phyloP scores from a whole-genome alignment of 2,329 filamentous ascomycete genomes.

The Venturia effusa region DNA sequence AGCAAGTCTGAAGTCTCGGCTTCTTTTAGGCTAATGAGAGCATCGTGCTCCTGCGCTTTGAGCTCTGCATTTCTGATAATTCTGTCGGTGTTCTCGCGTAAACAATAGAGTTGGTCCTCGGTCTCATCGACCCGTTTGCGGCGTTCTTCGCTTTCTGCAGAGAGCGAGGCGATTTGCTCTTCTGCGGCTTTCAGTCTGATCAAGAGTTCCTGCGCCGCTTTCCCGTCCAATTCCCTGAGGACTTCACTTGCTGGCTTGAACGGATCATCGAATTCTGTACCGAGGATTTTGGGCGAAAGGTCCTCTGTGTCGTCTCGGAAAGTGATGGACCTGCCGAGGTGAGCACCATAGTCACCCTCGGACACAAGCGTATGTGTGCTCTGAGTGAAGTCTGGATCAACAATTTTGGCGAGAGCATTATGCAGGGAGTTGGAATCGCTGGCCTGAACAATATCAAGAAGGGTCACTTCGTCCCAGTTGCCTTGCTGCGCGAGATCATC shows the following conservation, averaged over 20 bases:
- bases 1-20: neutral
- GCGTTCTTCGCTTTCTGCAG: neutral
- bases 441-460: neutral
- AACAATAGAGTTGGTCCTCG: neutral
- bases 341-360: neutral
- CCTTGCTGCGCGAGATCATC: neutral
- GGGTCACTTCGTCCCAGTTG: neutral
- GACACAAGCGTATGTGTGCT: neutral
- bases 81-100: neutral
- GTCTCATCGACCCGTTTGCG: neutral
- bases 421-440: neutral
- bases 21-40: neutral
- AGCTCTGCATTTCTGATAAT: neutral
- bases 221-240: neutral
- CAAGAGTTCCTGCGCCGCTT: neutral
- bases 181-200: neutral
- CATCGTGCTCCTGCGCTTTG: neutral
- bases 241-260: neutral
- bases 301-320: neutral
- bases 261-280: neutral
- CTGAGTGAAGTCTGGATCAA: neutral
- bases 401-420: neutral
- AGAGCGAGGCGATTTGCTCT: neutral
- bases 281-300: neutral
- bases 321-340: neutral